Percentiles rank a stretch among this genome's conserved stretches.
phyloP scores from a whole-genome alignment of 768 basidiomycete genomes.

The Boletus rubroflammeus region DNA sequence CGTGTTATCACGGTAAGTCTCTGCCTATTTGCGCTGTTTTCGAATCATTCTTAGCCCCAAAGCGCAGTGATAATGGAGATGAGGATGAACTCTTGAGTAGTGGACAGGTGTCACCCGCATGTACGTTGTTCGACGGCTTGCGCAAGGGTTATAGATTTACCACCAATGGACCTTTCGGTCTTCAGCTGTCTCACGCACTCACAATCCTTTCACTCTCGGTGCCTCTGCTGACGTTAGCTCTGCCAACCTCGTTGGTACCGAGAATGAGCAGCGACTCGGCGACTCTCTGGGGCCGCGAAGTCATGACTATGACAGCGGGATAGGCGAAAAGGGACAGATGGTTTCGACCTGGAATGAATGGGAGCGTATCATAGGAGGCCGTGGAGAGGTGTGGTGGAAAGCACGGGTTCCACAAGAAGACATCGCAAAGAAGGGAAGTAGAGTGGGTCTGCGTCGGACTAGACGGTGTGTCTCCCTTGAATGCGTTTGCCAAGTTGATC shows the following conservation, averaged over 20 bases:
- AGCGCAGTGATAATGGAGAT: constrained; percentile 36
- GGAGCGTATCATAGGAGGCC: constrained; percentile 23
- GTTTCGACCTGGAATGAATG: constrained; percentile 48
- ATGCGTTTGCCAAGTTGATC: neutral
- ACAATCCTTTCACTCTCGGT: constrained; percentile 23
- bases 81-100: constrained; percentile 73
- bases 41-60: neutral
- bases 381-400: constrained; percentile 21
- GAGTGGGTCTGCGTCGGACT: constrained; percentile 22
- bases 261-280: constrained; percentile 12
- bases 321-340: constrained; percentile 28
- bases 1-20: constrained; percentile 38
- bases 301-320: neutral
- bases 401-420: constrained; percentile 14
- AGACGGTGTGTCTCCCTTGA: constrained; percentile 18
- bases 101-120: constrained; percentile 70
- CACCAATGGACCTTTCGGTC: neutral
- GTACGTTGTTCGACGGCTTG: constrained; percentile 37
- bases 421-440: constrained; percentile 6
- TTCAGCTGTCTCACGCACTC: constrained; percentile 24
- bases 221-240: constrained; percentile 30
- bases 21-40: neutral
- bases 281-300: constrained; percentile 3
- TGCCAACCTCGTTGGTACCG: constrained; percentile 20
- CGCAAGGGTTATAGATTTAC: constrained; percentile 7